A percentile compares a stretch with the other conserved stretches of the same genome.
Conservation (phyloP, 208 protist species). For the Giardia duodenalis region DNA sequence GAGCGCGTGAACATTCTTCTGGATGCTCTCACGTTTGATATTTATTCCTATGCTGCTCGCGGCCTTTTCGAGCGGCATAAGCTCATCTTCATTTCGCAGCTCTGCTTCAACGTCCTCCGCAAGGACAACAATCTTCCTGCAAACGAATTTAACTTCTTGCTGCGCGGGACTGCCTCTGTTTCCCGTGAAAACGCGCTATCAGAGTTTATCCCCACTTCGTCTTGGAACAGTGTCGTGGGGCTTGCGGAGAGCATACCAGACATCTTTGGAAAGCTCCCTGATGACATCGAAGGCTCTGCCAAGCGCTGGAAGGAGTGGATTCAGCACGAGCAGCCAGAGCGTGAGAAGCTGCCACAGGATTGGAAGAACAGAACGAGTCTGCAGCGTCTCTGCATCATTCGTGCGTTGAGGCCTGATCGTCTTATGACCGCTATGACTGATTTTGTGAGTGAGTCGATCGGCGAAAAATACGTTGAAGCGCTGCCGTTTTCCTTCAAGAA, state of each 20-base stretch:
- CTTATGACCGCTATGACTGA: slow-evolving; percentile 70
- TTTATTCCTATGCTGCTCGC: slow-evolving; percentile 52
- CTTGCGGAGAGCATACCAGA: slow-evolving; percentile 47
- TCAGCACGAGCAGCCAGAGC: slow-evolving; percentile 55
- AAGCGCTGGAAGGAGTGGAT: slow-evolving; percentile 59
- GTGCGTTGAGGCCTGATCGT: slow-evolving; percentile 75
- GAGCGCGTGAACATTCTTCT: slow-evolving; percentile 72
- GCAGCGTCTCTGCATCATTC: slow-evolving; percentile 75
- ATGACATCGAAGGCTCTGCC: slow-evolving; percentile 53
- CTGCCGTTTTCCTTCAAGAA: slow-evolving; percentile 66
- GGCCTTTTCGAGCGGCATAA: slow-evolving; percentile 93
- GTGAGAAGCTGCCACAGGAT: slow-evolving; percentile 56
- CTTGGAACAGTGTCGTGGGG: slow-evolving; percentile 47
- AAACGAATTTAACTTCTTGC: slow-evolving; percentile 74
- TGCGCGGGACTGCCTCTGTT: slow-evolving; percentile 53
- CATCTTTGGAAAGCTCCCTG: slow-evolving; percentile 50
- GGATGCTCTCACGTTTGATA: slow-evolving; percentile 67
- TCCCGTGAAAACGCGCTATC: slow-evolving; percentile 46
- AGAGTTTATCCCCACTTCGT: slow-evolving; percentile 49
- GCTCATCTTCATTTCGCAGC: slow-evolving; percentile 82
- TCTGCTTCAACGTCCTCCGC: slow-evolving; percentile 72
- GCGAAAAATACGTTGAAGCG: slow-evolving; percentile 68
- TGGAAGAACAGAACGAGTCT: slow-evolving; percentile 75
- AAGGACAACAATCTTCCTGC: slow-evolving; percentile 53
- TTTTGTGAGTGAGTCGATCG: slow-evolving; percentile 74